These are phyloP conservation scores for Globisporangium mamillatum DNA, from an alignment of 352 stramenopile species.

Conservation along the genomic window DNA sequence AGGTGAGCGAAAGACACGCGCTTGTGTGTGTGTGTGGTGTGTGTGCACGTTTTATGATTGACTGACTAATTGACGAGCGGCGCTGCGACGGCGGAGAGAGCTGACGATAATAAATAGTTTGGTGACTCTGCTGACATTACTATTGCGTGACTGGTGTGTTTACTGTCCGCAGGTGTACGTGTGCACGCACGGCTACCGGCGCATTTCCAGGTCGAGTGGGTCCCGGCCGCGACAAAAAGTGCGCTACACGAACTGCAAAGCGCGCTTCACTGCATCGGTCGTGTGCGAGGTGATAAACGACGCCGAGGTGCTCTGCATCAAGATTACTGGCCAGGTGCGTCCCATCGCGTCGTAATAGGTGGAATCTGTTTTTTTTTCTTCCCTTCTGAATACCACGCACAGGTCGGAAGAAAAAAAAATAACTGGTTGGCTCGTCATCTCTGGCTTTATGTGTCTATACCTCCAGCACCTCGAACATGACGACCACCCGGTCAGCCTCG, in stretches of 20 bases:
- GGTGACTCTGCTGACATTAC: conserved; percentile 2
- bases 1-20: conserved; percentile 27
- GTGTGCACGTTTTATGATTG: neutral
- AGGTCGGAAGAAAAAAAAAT: neutral
- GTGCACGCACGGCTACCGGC: conserved; percentile 72
- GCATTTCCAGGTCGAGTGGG: conserved; percentile 58
- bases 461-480: conserved; percentile 55
- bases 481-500: conserved; percentile 57
- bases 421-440: neutral
- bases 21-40: neutral
- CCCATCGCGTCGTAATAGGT: neutral
- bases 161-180: conserved; percentile 51
- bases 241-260: conserved; percentile 66
- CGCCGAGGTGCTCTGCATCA: conserved; percentile 58
- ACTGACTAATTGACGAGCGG: neutral
- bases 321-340: conserved; percentile 40
- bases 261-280: conserved; percentile 63
- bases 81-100: neutral
- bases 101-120: conserved; percentile 5
- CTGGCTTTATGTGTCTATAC: neutral
- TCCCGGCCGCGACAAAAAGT: conserved; percentile 63
- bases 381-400: neutral
- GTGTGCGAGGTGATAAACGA: conserved; percentile 50
- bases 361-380: neutral
- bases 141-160: conserved; percentile 3